Percentiles rank a stretch among this genome's conserved stretches.
Conservation (phyloP, 768 basidiomycete genomes). For the Naganishia randhawae region DNA sequence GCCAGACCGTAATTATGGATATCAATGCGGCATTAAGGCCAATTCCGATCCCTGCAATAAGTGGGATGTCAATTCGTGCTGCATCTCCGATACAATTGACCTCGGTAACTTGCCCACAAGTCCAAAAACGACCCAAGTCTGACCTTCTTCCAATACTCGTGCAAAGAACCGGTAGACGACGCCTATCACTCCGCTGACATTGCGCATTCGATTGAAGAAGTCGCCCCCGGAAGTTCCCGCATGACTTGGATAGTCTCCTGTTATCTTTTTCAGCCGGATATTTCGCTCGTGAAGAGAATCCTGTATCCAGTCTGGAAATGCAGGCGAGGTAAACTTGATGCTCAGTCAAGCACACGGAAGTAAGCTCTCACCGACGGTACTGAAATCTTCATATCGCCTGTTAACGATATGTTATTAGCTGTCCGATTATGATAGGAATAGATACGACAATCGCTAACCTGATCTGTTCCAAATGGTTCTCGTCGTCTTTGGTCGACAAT, state of each 20-base stretch:
- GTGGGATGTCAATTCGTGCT: background rate
- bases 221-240: constrained; percentile 54
- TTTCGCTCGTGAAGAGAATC: constrained; percentile 87
- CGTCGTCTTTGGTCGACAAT: constrained; percentile 29
- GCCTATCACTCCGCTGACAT: constrained; percentile 43
- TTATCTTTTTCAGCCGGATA: constrained; percentile 55
- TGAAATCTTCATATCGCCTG: constrained; percentile 92
- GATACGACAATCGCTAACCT: constrained; percentile 21
- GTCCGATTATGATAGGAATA: too few relatives aligned
- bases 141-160: constrained; percentile 64
- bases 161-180: constrained; percentile 61
- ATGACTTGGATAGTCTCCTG: constrained; percentile 55
- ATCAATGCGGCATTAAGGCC: constrained; percentile 92
- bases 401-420: background rate
- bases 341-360: constrained; percentile 26
- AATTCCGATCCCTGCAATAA: constrained; percentile 69
- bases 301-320: constrained; percentile 87
- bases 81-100: background rate
- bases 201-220: constrained; percentile 49
- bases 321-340: constrained; percentile 26
- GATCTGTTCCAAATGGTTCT: constrained; percentile 35
- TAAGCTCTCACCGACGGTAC: constrained; percentile 74
- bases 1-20: constrained; percentile 92
- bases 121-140: constrained; percentile 88
- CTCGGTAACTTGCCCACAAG: constrained; percentile 67